phyloP scores from a whole-genome alignment of 2,329 filamentous ascomycete genomes.

The Phoma sp. region DNA sequence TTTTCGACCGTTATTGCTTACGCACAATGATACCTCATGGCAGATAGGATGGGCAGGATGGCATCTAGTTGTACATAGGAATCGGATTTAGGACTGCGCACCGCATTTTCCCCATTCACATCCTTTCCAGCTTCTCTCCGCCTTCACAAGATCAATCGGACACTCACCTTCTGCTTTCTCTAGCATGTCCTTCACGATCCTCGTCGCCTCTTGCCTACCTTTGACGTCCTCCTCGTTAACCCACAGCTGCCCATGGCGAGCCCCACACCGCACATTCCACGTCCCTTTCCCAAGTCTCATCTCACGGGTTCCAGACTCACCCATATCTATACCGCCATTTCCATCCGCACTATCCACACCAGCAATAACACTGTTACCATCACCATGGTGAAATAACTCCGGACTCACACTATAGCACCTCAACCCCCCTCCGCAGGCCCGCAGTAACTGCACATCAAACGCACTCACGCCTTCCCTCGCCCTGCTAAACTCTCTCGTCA shows the following conservation, averaged over 20 bases:
- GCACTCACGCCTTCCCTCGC: slow-evolving; percentile 28
- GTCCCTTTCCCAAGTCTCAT: slow-evolving; percentile 10
- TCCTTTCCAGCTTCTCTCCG: slow-evolving; percentile 16
- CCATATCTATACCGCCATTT: background rate
- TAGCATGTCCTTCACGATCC: slow-evolving; percentile 5
- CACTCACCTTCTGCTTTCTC: slow-evolving; percentile 6
- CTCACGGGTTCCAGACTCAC: no score
- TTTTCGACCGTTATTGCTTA: background rate
- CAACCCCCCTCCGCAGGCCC: slow-evolving; percentile 48
- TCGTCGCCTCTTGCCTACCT: background rate
- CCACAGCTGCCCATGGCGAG: slow-evolving; percentile 18
- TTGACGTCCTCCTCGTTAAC: slow-evolving; percentile 7
- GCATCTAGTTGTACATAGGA: slow-evolving; percentile 21
- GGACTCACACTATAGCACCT: slow-evolving; percentile 48
- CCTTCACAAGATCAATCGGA: slow-evolving; percentile 9
- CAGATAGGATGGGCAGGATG: slow-evolving; percentile 1
- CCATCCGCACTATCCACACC: slow-evolving; percentile 7
- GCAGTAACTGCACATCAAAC: slow-evolving; percentile 51
- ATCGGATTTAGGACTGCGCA: slow-evolving; percentile 19
- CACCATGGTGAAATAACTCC: slow-evolving; percentile 52
- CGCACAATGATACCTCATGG: slow-evolving; percentile 9
- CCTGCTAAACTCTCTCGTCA: slow-evolving; percentile 33
- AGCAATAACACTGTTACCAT: slow-evolving; percentile 36
- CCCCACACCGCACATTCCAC: slow-evolving; percentile 26
- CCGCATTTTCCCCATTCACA: slow-evolving; percentile 21